Evolutionary conservation across 1,139 yeast genomes (phyloP), one percentile per base, ranked within the genome.

Genomic region (Yamadazyma jaroonii): DNA sequence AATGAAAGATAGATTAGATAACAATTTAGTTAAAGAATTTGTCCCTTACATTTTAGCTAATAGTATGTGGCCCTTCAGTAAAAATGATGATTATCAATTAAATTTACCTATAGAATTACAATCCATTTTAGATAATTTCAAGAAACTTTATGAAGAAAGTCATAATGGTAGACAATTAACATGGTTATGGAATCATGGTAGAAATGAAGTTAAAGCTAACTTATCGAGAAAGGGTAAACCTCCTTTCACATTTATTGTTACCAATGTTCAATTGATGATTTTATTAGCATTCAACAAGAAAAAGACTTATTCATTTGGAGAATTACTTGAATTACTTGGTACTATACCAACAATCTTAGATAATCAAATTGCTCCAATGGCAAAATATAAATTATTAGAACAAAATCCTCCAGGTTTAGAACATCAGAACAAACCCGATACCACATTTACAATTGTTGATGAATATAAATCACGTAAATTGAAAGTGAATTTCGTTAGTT

Each of bases 121-220:
- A 41, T 69, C 72, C 26, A 79, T 94, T 2, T 79, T 84, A 50
- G 79, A 81, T 36, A 76, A 78, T 43, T 81, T 92, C 41, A 80
- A 80, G 42, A 72, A 74, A 32, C 74, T 84, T 44, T 94, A 92
- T 57, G 74, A 78, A 34, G 67, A 73, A 33, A 85, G 85, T 53
- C 97, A 92, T 59, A 78, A 73, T 43, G 97, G 97, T 10, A 77
- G 98, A 59, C 82, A 88, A 48, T 76, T 94, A 53, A 84, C 86
- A 55, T 94, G 98, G 98, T 74, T 92, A 42, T 94, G 97, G 97
- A 86, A 88, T 50, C 81, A 88, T 56, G 88, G 95, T 32, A 85
- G 94, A 61, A 95, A 95, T 45, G 99, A 94, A 57, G 65, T 94
- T 39, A 85, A 81, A 60, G 96, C 95, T n/a, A 85, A 86, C 55